phyloP scores from a whole-genome alignment of 2,329 filamentous ascomycete species.

The Elsinoe ampelina region DNA sequence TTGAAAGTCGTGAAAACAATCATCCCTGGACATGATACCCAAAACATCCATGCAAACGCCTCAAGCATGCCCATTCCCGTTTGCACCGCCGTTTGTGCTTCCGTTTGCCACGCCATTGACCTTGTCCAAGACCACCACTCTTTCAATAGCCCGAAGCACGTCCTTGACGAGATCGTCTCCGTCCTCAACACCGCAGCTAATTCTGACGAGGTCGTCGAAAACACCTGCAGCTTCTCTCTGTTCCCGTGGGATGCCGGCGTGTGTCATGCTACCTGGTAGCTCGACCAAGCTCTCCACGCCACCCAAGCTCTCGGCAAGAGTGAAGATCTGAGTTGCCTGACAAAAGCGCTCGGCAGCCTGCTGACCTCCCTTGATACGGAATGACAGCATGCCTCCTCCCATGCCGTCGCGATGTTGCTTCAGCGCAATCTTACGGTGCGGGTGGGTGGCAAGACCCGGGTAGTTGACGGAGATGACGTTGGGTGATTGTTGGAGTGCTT shows the following conservation, averaged over 20 bases:
- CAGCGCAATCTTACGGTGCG: conserved; percentile 71
- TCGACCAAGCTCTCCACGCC: conserved; percentile 89
- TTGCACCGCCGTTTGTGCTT: conserved; percentile 13
- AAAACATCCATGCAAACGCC: background rate
- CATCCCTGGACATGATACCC: too few relatives aligned
- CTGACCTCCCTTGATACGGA: conserved; percentile 82
- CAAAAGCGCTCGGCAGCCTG: conserved; percentile 86
- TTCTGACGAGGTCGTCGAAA: conserved; percentile 83
- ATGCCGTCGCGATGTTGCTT: conserved; percentile 91
- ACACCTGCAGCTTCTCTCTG: conserved; percentile 88
- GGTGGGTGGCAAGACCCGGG: conserved; percentile 79
- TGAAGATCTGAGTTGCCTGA: conserved; percentile 80
- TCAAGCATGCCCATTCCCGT: conserved; percentile 11
- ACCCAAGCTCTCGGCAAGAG: conserved; percentile 82
- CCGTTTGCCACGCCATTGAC: conserved; percentile 33
- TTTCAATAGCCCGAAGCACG: conserved; percentile 72
- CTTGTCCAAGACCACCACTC: conserved; percentile 52
- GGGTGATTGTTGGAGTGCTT: conserved; percentile 66
- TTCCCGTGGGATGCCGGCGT: conserved; percentile 84
- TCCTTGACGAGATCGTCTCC: conserved; percentile 73
- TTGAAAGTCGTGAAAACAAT: too few relatives aligned
- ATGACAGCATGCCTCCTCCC: conserved; percentile 95
- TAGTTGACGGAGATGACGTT: conserved; percentile 90
- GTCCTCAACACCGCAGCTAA: conserved; percentile 94
- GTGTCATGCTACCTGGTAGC: conserved; percentile 91